Evolutionary conservation across 2,329 filamentous ascomycete species (phyloP), one percentile per base, ranked within the genome.

Genomic region (Penicillium sclerotiorum): DNA sequence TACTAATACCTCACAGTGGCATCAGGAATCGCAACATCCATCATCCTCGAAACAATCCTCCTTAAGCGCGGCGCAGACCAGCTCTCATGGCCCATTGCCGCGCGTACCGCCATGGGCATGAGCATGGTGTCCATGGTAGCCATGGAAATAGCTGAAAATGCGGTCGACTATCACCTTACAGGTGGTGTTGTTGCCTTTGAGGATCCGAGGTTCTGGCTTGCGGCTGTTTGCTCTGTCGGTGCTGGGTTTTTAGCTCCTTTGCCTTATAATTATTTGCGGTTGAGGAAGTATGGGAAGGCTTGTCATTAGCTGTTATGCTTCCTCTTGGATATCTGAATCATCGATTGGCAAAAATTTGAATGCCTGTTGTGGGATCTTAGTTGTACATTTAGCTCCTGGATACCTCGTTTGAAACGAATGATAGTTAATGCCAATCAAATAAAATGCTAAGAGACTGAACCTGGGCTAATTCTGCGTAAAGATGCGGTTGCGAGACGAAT

Each of bases 121-220:
- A 83, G 80, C 49, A 64, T 82, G 40, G 76, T 83, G 8, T 83
- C 80, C 0, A 83, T 83, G 81, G 8, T 82, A 2, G 78, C 80
- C 0, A 84, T 84, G 80, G 80, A 83, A 59, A 53, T 71, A 3
- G 79, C 76, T 0, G 76, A 83, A 56, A 83, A 83, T 53, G 52
- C 68, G 0, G 80, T 83, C 3, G 81, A 84, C 52, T 83, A 78
- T 49, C 74, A 79, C 49, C 65, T 83, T 0, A 83, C 80, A 0
- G 78, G 80, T 0, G 81, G 80, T 0, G 59, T 72, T 1, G 75
- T 83, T 1, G 65, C 70, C 0, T 61, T 82, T 9, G 68, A 73
- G 1, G 73, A 75, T 21, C 75, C 78, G 1, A 53, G 62, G 1
- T 83, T 83, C 48, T 84, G 81, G 80, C 51, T 63, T 1, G 79